A percentile compares a stretch with the other conserved stretches of the same genome.
Evolutionary conservation across 495 filamentous ascomycete species (phyloP).

Genomic region (Penicillium manginii): DNA sequence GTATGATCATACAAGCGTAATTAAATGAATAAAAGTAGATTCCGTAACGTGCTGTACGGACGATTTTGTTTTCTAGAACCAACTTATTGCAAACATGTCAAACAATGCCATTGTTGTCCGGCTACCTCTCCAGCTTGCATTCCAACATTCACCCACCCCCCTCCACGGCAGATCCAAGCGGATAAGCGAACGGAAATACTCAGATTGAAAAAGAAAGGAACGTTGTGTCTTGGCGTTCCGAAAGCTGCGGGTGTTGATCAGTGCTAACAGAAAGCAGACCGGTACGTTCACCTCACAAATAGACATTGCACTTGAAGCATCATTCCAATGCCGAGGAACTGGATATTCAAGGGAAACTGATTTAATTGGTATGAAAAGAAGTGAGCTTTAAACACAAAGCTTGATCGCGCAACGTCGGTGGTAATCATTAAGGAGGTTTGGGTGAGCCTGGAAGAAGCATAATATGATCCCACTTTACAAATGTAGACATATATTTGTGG

Average conservation of each 20-base stretch:
- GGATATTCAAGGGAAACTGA: background rate
- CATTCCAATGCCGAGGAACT: background rate
- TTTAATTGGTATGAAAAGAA: background rate
- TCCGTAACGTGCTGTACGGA: conserved; percentile 4
- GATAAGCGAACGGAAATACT: too few relatives aligned
- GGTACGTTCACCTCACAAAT: conserved; percentile 9
- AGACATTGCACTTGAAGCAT: conserved; percentile 4
- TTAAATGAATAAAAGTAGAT: conserved; percentile 12
- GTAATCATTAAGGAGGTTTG: conserved; percentile 6
- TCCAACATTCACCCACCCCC: conserved; percentile 2
- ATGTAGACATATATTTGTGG: background rate
- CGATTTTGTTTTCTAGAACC: conserved; percentile 4
- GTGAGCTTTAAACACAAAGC: background rate
- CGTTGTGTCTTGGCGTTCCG: conserved; percentile 7
- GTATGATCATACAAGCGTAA: conserved; percentile 15
- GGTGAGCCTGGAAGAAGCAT: conserved; percentile 8
- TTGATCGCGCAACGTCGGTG: conserved; percentile 1
- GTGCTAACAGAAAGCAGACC: conserved; percentile 5
- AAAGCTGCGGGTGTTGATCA: conserved; percentile 12
- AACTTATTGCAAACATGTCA: conserved; percentile 16
- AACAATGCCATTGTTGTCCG: conserved; percentile 10
- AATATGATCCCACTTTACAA: conserved; percentile 2
- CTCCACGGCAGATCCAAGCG: too few relatives aligned
- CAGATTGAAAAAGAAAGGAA: too few relatives aligned
- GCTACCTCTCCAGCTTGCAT: conserved; percentile 13